A percentile compares a stretch with the other conserved stretches of the same genome.
phyloP scores from a whole-genome alignment of 345 rosid species.

The Combretum micranthum region DNA sequence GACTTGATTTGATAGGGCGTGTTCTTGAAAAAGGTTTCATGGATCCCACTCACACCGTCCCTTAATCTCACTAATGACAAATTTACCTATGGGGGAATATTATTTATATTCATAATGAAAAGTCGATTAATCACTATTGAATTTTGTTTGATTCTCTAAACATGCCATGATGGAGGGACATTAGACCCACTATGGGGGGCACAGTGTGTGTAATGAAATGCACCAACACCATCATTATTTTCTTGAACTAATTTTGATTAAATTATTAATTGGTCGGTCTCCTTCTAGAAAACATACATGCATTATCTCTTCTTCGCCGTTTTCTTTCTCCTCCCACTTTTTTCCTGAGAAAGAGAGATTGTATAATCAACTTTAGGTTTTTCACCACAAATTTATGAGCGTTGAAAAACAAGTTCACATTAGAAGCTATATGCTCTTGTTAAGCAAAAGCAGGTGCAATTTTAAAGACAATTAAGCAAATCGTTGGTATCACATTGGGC shows the following conservation, averaged over 20 bases:
- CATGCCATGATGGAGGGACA: conserved; percentile 18
- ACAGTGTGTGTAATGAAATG: conserved; percentile 8
- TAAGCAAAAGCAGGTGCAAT: no score
- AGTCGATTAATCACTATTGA: no score
- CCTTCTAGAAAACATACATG: conserved; percentile 15
- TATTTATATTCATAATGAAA: no score
- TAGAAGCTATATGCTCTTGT: no score
- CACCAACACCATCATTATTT: conserved; percentile 10
- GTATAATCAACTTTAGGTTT: conserved; percentile 12
- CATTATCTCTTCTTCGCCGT: no score
- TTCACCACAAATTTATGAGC: conserved; percentile 10
- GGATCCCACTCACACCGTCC: conserved; percentile 12
- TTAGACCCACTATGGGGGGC: conserved; percentile 14
- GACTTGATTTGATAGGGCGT: conserved; percentile 5
- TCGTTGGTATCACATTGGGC: no score
- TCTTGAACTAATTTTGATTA: conserved; percentile 3
- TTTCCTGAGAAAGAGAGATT: not conserved
- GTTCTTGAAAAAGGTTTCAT: conserved; percentile 6
- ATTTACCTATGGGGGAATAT: not conserved
- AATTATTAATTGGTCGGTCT: conserved; percentile 14
- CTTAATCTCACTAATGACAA: conserved; percentile 6
- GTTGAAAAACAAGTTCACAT: not conserved
- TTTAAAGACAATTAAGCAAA: no score
- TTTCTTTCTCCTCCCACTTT: no score
- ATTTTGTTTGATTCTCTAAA: conserved; percentile 8